phyloP scores from a whole-genome alignment of 345 rosid genomes.

The Brassica napus region DNA sequence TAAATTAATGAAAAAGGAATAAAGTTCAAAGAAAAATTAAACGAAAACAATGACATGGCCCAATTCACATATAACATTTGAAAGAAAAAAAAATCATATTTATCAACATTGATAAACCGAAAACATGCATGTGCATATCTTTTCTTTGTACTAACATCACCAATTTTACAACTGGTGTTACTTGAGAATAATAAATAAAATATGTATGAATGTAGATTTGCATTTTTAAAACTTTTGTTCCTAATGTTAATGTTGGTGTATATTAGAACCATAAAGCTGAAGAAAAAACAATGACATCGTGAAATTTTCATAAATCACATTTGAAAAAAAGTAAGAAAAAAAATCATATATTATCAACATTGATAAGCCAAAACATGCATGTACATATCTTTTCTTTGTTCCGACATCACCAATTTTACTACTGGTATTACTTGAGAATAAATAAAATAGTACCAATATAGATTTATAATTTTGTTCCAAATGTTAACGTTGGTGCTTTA shows the following conservation, averaged over 20 bases:
- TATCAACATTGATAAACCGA: slow-evolving; percentile 1
- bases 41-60: neutral
- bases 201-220: neutral
- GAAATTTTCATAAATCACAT: neutral
- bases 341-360: neutral
- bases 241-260: neutral
- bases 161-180: neutral
- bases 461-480: neutral
- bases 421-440: neutral
- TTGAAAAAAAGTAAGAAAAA: neutral
- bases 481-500: neutral
- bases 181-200: neutral
- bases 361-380: neutral
- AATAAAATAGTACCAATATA: neutral
- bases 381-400: neutral
- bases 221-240: neutral
- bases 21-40: neutral
- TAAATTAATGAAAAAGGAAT: neutral
- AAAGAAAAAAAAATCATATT: neutral
- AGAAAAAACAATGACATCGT: neutral
- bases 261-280: neutral
- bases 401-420: neutral
- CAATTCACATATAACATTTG: neutral
- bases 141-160: neutral
- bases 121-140: neutral